phyloP scores from a whole-genome alignment of 306 rosid species.

The Macrotyloma uniflorum region DNA sequence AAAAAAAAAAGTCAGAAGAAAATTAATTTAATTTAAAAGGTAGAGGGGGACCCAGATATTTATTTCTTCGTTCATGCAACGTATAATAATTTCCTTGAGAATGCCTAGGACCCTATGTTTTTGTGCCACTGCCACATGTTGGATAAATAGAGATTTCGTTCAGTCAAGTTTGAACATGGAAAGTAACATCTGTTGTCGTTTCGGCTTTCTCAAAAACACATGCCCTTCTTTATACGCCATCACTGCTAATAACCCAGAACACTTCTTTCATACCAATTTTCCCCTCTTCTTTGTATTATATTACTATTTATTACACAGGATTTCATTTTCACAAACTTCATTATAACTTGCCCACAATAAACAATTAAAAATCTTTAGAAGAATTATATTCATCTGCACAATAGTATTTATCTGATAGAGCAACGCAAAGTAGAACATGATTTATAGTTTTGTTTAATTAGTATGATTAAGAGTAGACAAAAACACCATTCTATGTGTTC shows the following conservation, averaged over 20 bases:
- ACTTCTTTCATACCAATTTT: neutral
- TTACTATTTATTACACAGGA: neutral
- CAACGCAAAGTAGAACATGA: neutral
- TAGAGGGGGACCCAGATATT: slow-evolving; percentile 28
- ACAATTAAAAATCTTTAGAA: neutral
- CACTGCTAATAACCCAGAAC: neutral
- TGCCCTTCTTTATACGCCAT: slow-evolving; percentile 17
- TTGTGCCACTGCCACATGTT: slow-evolving; percentile 41
- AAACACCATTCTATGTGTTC: neutral
- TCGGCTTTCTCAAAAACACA: neutral
- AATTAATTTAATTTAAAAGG: neutral
- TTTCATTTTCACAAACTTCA: neutral
- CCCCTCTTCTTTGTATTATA: neutral
- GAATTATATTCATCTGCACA: neutral
- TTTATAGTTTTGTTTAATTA: neutral
- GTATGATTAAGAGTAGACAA: neutral
- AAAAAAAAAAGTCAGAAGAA: slow-evolving; percentile 3
- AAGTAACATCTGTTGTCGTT: slow-evolving; percentile 36
- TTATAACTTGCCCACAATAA: neutral
- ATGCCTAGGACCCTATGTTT: slow-evolving; percentile 33
- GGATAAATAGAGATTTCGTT: slow-evolving; percentile 45
- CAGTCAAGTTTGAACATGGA: slow-evolving; percentile 30
- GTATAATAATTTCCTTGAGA: slow-evolving; percentile 26
- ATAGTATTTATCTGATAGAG: neutral
- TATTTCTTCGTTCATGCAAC: slow-evolving; percentile 46